These are phyloP conservation scores for Knoxia roxburghii DNA, from an alignment of 257 asterid species.

Conservation along the genomic window DNA sequence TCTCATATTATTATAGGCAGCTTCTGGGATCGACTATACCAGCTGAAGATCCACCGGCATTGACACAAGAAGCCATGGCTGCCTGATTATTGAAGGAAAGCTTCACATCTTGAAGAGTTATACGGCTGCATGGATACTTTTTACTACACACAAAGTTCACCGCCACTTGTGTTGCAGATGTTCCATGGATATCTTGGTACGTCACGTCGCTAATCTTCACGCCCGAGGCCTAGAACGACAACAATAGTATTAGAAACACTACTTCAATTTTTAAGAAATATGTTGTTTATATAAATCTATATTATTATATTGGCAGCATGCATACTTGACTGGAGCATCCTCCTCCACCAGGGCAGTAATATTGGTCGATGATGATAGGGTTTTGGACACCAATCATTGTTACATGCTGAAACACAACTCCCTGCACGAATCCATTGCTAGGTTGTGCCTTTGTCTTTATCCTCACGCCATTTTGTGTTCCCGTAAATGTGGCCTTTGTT, in stretches of 20 bases:
- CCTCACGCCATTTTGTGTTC: slow-evolving; percentile 50
- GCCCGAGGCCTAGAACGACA: neutral
- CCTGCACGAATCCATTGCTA: slow-evolving; percentile 43
- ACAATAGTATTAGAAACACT: no score
- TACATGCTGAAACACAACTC: slow-evolving; percentile 32
- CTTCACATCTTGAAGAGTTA: neutral
- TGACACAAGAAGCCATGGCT: neutral
- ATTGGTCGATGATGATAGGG: slow-evolving; percentile 51
- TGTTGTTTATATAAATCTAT: neutral
- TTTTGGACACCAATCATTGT: slow-evolving; percentile 41
- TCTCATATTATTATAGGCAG: neutral
- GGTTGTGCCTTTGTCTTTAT: slow-evolving; percentile 64
- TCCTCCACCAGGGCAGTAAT: slow-evolving; percentile 40
- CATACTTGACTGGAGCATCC: slow-evolving; percentile 42
- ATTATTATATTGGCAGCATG: no score
- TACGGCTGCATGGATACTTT: neutral
- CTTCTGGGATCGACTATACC: neutral
- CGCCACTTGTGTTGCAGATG: no score
- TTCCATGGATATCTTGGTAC: no score
- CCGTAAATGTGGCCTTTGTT: slow-evolving; percentile 34
- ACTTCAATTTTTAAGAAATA: no score
- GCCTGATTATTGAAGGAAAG: neutral
- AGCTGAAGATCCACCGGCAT: neutral
- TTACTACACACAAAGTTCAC: neutral
- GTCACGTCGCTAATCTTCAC: no score